Base-by-base conservation (phyloP, 805 yeast genomes). In the Candida fluviatilis region DNA sequence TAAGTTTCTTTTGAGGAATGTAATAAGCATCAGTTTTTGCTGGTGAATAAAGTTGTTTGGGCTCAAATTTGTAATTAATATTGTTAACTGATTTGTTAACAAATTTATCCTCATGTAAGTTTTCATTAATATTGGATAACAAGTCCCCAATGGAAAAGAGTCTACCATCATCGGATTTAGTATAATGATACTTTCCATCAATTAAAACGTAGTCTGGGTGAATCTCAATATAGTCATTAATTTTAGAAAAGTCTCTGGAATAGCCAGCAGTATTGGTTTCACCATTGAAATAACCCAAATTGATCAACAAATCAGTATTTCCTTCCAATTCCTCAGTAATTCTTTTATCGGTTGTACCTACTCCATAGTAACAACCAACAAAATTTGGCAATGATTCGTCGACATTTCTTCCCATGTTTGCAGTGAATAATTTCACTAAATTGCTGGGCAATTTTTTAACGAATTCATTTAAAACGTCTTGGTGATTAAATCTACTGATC, bases 351-450 rank as follows among this genome's bases (percentile, higher is more conserved):
- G 61, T 38, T 73, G 75, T 45, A 6, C 49, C 51, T 66, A 73
- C 33, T 24, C 95, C 96, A 46, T 72, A 76, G 56, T 83, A 90
- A 26, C 76, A 78, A 27, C 95, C 96, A 43, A 80, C 70, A 53
- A 75, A 89, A 34, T 73, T 67, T 5, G 73, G 65, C 42, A 71
- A 65, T n/a, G 77, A 60, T 62, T 89, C 97, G 60, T 89, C 81
- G 29, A 89, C 60, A 6, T 86, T 80, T 57, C 88, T 83, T 12
- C 89, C 95, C 55, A 65, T 57, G 76, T 76, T 57, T 60, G 84
- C 48, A 70, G 76, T 57, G 77, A 81, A 52, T 76, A 72, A 36
- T 64, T 63, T 71, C 28, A 69, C 60, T 30, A 56, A 60, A 28
- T 52, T 44, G 6, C 48, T 40, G 2, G 43, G 85, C 62, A 39